Conservation (phyloP, 108 stramenopile species). For the Cyclotella baltica region DNA sequence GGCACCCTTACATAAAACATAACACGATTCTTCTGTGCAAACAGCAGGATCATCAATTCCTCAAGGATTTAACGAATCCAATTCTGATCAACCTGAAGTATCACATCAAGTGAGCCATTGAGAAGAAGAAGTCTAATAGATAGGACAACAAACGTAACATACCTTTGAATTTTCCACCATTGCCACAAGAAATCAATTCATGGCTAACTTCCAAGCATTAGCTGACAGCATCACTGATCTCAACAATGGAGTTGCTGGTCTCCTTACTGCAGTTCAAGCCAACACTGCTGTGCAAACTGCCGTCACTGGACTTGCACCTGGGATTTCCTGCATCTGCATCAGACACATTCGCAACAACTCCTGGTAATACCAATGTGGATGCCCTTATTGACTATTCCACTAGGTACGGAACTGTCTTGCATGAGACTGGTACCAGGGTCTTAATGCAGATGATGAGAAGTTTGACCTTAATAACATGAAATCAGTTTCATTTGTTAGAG, state of each 20-base stretch:
- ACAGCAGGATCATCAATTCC: background rate
- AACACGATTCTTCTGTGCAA: conserved; percentile 1
- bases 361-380: background rate
- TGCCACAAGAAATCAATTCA: too few relatives aligned
- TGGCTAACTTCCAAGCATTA: too few relatives aligned
- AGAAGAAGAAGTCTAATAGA: background rate
- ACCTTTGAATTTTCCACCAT: background rate
- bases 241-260: too few relatives aligned
- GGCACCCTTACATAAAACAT: background rate
- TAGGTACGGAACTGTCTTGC: background rate
- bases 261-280: too few relatives aligned
- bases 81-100: conserved; percentile 8
- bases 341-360: background rate
- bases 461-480: conserved; percentile 1
- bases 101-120: background rate
- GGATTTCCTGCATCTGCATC: background rate
- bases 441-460: background rate
- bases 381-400: background rate
- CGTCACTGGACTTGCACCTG: background rate
- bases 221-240: too few relatives aligned
- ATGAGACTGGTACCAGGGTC: background rate
- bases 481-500: background rate
- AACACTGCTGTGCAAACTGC: too few relatives aligned
- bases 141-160: background rate
- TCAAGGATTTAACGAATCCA: conserved; percentile 2